Conservation (phyloP, 2,329 filamentous ascomycete species). For the Ophiostoma sp. region DNA sequence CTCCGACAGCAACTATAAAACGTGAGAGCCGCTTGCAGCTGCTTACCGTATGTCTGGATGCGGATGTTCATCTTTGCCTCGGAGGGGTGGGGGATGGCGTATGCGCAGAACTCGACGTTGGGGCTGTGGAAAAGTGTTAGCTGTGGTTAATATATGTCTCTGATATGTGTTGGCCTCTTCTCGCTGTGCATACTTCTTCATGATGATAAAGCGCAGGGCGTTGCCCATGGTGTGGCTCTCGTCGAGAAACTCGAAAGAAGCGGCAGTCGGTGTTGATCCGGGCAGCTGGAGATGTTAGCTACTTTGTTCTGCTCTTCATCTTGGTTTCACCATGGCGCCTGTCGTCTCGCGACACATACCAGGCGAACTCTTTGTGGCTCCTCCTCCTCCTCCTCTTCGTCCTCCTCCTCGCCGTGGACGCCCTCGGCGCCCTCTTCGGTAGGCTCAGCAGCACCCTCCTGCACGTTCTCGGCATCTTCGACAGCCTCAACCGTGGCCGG, state of each 20-base stretch:
- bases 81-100: conserved; percentile 94
- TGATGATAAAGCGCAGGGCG: conserved; percentile 87
- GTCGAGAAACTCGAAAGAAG: conserved; percentile 88
- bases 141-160: background rate
- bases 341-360: conserved; percentile 39
- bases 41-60: conserved; percentile 90
- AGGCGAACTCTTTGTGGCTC: conserved; percentile 56
- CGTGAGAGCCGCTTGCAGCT: background rate
- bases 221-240: conserved; percentile 97
- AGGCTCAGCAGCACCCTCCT: conserved; percentile 28
- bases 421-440: conserved; percentile 13
- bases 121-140: conserved; percentile 53
- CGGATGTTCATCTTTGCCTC: conserved; percentile 95
- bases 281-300: conserved; percentile 56
- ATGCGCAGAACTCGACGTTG: conserved; percentile 95
- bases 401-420: conserved; percentile 34
- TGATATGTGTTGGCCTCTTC: background rate
- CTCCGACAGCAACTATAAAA: background rate
- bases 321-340: background rate
- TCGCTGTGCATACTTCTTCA: conserved; percentile 75
- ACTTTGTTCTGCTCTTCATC: background rate
- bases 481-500: conserved; percentile 21
- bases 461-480: conserved; percentile 11
- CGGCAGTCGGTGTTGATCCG: conserved; percentile 78
- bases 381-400: conserved; percentile 43